Evolutionary conservation across 768 basidiomycete genomes (phyloP), one percentile per base, ranked within the genome.

Genomic region (Trametes villosa): DNA sequence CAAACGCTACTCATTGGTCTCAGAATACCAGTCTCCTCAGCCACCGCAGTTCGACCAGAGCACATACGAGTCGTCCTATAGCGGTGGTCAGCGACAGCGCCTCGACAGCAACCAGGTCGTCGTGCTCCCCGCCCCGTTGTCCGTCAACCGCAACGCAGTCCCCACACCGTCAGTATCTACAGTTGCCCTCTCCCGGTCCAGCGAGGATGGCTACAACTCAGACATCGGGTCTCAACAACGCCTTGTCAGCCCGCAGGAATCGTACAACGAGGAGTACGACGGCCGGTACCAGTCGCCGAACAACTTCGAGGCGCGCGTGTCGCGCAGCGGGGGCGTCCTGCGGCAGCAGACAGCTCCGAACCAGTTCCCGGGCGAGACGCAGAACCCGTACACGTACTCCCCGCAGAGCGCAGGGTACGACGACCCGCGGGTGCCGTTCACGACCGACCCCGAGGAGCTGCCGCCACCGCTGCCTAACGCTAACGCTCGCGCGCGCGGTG

Each of bases 1-100:
- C 53, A 82, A 83, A 62, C 82, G 94, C 22, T 88, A 91, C 68
- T 96, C 94, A 12, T 72, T 89, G 70, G 83, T 86, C 18, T 96
- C 62, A 93, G 2, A 87, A 52, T 93, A 95, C 65, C 80, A 83
- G n/a, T 86, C 85, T 59, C 77, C 84, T 29, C 74, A 77, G 47
- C 80, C 79, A n/a, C 76, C 79, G 53, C 77, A 76, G 15, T 77
- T 79, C 62, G 86, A 91, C 64, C 72, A 79, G 12, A 87, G 83
- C 65, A 89, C 89, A 3, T 65, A 83, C 42, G 89, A 92, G 36
- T 87, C 85, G 15, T 75, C 80, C 5, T 78, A 72, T 60, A 58
- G 47, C 42, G 69, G 70, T 38, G 68, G 67, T n/a, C 77, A 73
- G 36, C 84, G 90, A 11, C 80, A 79, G 24, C 79, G 89, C 38